A percentile compares a stretch with the other conserved stretches of the same genome.
phyloP scores from a whole-genome alignment of 768 basidiomycete species.

The Clathrus columnatus region DNA sequence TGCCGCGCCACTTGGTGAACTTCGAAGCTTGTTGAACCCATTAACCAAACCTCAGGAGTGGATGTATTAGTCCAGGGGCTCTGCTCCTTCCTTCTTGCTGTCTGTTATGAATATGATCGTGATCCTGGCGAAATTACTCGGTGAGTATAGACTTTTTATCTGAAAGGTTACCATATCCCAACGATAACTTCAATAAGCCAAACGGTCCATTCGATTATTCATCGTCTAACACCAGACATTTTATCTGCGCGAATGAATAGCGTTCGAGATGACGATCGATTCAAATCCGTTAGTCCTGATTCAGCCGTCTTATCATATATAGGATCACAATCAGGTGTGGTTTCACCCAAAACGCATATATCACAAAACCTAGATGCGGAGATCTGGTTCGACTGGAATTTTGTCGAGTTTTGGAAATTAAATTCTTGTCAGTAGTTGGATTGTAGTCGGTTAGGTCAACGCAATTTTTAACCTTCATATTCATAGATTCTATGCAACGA shows the following conservation, averaged over 20 bases:
- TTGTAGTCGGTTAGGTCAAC: conserved; percentile 3
- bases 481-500: conserved; percentile 64
- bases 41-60: conserved; percentile 80
- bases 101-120: conserved; percentile 94
- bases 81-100: conserved; percentile 83
- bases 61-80: conserved; percentile 85
- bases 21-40: conserved; percentile 80
- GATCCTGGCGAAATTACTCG: conserved; percentile 95
- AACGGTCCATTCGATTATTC: conserved; percentile 84
- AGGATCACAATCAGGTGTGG: background rate
- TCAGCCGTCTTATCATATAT: conserved; percentile 53
- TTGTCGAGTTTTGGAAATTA: conserved; percentile 98
- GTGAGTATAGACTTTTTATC: conserved; percentile 31
- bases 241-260: conserved; percentile 81
- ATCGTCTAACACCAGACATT: conserved; percentile 82
- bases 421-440: conserved; percentile 69
- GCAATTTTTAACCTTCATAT: background rate
- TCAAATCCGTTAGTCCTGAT: conserved; percentile 85
- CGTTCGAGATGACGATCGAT: conserved; percentile 85
- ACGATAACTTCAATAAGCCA: conserved; percentile 27
- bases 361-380: conserved; percentile 58
- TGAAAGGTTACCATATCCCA: background rate
- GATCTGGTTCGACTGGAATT: conserved; percentile 97
- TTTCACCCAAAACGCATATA: conserved; percentile 21
- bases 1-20: background rate